These are phyloP conservation scores for Colletotrichum lupini DNA, from an alignment of 2,329 filamentous ascomycete genomes.

Conservation along the genomic window DNA sequence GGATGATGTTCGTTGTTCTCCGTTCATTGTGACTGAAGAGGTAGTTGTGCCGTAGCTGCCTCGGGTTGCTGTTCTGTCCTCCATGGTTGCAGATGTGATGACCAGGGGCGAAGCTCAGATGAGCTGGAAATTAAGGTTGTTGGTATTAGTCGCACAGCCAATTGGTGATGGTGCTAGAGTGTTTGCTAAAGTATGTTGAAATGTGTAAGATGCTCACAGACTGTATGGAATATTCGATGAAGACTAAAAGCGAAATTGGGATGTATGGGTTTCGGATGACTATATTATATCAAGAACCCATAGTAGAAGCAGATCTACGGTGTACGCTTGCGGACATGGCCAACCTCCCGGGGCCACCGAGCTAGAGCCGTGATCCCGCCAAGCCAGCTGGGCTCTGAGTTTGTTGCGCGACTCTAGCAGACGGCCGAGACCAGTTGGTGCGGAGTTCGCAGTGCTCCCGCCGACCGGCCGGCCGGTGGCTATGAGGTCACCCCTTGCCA, in stretches of 20 bases:
- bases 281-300: conserved; percentile 19
- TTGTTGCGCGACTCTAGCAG: background rate
- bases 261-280: background rate
- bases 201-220: background rate
- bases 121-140: conserved; percentile 1
- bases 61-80: conserved; percentile 6
- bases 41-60: conserved; percentile 4
- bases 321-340: conserved; percentile 12
- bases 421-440: conserved; percentile 1
- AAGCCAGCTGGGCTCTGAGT: background rate
- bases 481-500: conserved; percentile 25
- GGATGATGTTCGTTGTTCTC: background rate
- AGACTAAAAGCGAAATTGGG: background rate
- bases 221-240: background rate
- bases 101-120: conserved; percentile 6
- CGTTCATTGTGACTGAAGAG: conserved; percentile 23
- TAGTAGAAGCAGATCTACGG: background rate
- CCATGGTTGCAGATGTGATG: conserved; percentile 2
- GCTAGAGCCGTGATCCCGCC: background rate
- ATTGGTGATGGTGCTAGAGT: background rate
- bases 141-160: background rate
- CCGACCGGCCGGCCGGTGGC: conserved; percentile 21
- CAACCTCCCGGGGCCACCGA: conserved; percentile 16
- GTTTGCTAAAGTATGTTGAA: background rate
- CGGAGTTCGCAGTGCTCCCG: conserved; percentile 27